Base-by-base conservation (phyloP, 2,329 filamentous ascomycete genomes). In the Fusarium sp. region DNA sequence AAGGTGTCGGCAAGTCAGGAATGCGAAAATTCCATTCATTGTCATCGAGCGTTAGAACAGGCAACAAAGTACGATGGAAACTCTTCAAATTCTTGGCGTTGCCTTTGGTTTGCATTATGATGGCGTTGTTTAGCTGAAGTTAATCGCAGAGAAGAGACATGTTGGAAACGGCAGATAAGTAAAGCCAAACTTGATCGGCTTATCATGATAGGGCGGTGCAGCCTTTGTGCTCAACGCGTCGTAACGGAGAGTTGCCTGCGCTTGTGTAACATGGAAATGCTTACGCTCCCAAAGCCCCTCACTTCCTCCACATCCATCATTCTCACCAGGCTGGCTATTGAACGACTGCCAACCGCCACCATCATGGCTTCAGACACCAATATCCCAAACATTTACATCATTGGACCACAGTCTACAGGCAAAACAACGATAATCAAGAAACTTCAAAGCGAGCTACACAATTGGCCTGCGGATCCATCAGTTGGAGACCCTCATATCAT, bases 401-500 rank as follows among this genome's bases (percentile, higher is more conserved):
- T 83, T 31, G 82, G 82, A 4, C 78, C 82, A 4, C 82, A 83
- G 45, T 82, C 77, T 44, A 83, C 81, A 2, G 82, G 82, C 37
- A 84, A 83, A 65, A 83, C 80, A 2, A 83, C 82, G 0, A 74
- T 84, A 2, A 75, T 80, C 56, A 74, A 77, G 37, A 75, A 75
- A 2, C 72, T 83, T 3, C 69, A 72, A 26, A 53, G 30, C 0
- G 61, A 71, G 10, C 72, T 80, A 53, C 46, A 60, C 10, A 37
- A 57, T 33, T 57, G 34, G 20, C 64, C 66, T 16, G 18, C 46
- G 5, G 55, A 40, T 16, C 28, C 33, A 13, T 47, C 53, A 13
- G 55, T 62, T 8, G 31, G 62, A 9, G 60, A 37, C 4, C 74
- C 74, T 9, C 28, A 37, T 13, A 57, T 81, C 28, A 74, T 83